Conservation (phyloP, 352 stramenopile species). For the Phytophthora capsici region DNA sequence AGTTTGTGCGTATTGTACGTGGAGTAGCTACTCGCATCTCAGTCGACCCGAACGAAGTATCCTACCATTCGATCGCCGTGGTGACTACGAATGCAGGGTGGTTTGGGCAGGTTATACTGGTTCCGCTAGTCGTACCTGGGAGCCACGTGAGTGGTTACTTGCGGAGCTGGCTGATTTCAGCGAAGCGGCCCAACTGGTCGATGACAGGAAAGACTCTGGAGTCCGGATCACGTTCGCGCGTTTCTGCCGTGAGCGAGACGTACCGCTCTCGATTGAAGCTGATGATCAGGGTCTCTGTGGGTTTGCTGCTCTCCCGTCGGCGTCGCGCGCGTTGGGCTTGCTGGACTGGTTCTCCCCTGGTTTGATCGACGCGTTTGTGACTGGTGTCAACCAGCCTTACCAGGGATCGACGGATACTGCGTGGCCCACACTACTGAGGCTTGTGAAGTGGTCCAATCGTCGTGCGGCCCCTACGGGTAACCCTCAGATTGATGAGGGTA, state of each 20-base stretch:
- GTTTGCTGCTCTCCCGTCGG: background rate
- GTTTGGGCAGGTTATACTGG: too few species aligned
- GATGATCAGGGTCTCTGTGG: background rate
- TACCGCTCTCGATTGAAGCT: background rate
- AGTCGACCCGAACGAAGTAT: slow-evolving; percentile 40
- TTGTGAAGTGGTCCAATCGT: background rate
- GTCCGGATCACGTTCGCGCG: too few species aligned
- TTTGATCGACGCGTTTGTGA: background rate
- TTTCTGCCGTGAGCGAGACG: background rate
- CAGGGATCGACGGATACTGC: background rate
- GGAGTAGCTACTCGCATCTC: slow-evolving; percentile 41
- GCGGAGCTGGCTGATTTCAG: too few species aligned
- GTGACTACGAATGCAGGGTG: too few species aligned
- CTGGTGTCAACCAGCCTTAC: background rate
- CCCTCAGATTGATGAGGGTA: background rate
- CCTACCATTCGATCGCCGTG: slow-evolving; percentile 24
- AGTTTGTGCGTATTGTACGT: slow-evolving; percentile 48
- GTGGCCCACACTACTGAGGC: background rate
- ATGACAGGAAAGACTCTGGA: too few species aligned
- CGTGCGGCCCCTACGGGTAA: background rate
- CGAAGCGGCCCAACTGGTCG: too few species aligned
- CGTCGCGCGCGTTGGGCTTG: background rate
- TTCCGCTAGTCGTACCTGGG: too few species aligned
- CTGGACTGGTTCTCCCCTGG: background rate
- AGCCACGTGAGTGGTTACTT: too few species aligned